These are phyloP conservation scores for Thecaphora frezii DNA, from an alignment of 1,284 basidiomycete genomes.

Conservation along the genomic window DNA sequence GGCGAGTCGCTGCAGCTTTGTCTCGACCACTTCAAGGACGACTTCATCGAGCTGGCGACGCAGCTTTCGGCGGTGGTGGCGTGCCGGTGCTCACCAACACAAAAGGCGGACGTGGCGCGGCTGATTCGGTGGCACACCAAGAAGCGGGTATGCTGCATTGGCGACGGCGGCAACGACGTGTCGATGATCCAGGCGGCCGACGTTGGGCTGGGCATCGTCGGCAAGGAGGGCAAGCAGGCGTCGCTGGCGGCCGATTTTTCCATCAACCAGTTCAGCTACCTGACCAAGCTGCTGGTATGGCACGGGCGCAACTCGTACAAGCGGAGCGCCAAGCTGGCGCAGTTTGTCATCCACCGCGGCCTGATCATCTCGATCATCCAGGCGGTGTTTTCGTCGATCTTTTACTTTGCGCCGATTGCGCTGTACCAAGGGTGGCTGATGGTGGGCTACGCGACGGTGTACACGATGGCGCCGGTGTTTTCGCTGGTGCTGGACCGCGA, in stretches of 20 bases:
- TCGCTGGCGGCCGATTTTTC: conserved; percentile 97
- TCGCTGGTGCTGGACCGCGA: conserved; percentile 93
- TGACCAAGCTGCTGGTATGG: conserved; percentile 94
- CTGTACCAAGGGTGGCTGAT: conserved; percentile 97
- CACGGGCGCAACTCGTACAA: conserved; percentile 97
- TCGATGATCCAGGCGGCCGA: conserved; percentile 95
- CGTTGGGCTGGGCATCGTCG: conserved; percentile 94
- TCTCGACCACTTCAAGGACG: conserved; percentile 81
- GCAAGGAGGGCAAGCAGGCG: conserved; percentile 97
- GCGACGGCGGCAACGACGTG: conserved; percentile 91
- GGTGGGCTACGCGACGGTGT: conserved; percentile 95
- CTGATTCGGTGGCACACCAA: conserved; percentile 85
- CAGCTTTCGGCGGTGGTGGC: conserved; percentile 95
- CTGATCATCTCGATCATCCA: conserved; percentile 94
- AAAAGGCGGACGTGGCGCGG: conserved; percentile 94
- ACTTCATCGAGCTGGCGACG: conserved; percentile 93
- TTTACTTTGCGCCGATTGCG: conserved; percentile 98
- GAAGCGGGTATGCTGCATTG: conserved; percentile 96
- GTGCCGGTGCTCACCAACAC: conserved; percentile 95
- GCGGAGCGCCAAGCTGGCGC: conserved; percentile 92
- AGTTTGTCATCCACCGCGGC: conserved; percentile 94
- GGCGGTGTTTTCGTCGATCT: conserved; percentile 88
- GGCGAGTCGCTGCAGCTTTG: conserved; percentile 96
- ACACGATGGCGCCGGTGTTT: conserved; percentile 98
- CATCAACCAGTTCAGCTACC: conserved; percentile 89